Base-by-base conservation (phyloP, 257 asterid species). In the Fraxinus cuspidata region DNA sequence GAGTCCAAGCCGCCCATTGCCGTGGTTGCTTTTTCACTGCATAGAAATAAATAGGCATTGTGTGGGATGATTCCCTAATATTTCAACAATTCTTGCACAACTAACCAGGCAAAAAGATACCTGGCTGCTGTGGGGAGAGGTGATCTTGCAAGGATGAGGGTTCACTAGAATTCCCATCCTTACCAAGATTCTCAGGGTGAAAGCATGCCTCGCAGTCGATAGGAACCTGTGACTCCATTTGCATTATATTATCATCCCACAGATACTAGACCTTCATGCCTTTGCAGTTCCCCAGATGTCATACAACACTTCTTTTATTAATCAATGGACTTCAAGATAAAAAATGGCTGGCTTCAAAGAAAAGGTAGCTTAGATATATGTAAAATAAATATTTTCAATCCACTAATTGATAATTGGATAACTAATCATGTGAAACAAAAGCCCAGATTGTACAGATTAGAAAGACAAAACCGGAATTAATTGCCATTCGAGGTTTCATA, bases 1-100 rank as follows among this genome's bases (percentile, higher is more conserved):
- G 97, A 53, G 99, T 96, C 99, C 99, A 96, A 81, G 99, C 99
- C 85, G 99, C 99, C 99, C 99, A 96, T 85, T 91, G 98, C 53
- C 99, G 96, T 9, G 99, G 90, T 81, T 81, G 96, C 81, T 80
- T 93, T 87, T 92, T 94, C 34, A 80, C 99, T 93, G 81, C 74
- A 67, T 60, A 75, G 71, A 77, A 42, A 76, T 71, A 34, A 83
- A 40, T 28, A 74, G 73, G 75, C 47, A 75, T 51, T 79, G 77
- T 77, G 80, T 29, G 75, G 74, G 53, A 64, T 73, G 77, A 70
- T 40, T 31, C 32, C 44, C 27, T 44, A 32, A 37, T 51, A 80
- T 42, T 72, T 71, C 74, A 34, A 75, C 29, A 27, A 75, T 68
- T 56, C 72, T 60, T 66, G 10, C 37, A 53, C 70, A 74, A 53